These are phyloP conservation scores for Colletotrichum shisoi DNA, from an alignment of 2,329 filamentous ascomycete genomes.

Conservation along the genomic window DNA sequence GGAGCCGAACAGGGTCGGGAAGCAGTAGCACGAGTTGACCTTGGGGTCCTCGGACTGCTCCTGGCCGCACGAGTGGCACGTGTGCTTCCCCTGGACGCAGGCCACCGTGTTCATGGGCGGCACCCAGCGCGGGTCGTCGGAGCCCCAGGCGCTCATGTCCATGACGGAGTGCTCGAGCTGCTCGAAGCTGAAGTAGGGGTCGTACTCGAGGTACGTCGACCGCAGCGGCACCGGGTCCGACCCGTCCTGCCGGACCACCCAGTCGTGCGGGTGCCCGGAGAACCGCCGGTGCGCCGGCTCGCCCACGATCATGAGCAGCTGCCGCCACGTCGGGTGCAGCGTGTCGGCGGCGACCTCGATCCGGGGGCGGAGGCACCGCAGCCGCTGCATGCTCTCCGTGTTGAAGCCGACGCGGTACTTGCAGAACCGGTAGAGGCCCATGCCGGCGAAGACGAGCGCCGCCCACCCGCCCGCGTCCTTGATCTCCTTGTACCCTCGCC, in stretches of 20 bases:
- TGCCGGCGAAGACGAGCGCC: slow-evolving; percentile 63
- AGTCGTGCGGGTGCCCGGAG: slow-evolving; percentile 60
- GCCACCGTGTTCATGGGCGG: slow-evolving; percentile 44
- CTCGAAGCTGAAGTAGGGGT: slow-evolving; percentile 56
- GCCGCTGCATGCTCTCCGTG: slow-evolving; percentile 57
- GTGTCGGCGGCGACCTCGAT: slow-evolving; percentile 64
- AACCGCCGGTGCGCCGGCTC: slow-evolving; percentile 52
- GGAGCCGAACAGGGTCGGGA: slow-evolving; percentile 59
- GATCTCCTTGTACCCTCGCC: slow-evolving; percentile 67
- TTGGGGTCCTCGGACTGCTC: slow-evolving; percentile 60
- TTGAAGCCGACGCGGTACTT: slow-evolving; percentile 65
- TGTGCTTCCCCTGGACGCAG: slow-evolving; percentile 38
- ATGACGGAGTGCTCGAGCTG: slow-evolving; percentile 60
- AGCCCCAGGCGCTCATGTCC: slow-evolving; percentile 58
- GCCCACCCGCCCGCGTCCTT: slow-evolving; percentile 65
- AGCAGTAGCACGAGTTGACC: slow-evolving; percentile 61
- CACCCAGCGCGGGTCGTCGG: slow-evolving; percentile 58
- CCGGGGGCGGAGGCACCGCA: slow-evolving; percentile 55
- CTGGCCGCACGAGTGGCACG: slow-evolving; percentile 56
- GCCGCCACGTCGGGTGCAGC: slow-evolving; percentile 62
- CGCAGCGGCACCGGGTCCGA: slow-evolving; percentile 52
- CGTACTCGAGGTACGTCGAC: slow-evolving; percentile 57
- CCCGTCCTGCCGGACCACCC: slow-evolving; percentile 57
- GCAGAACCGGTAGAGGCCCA: slow-evolving; percentile 67
- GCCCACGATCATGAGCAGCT: slow-evolving; percentile 57